Base-by-base conservation (phyloP, 805 yeast genomes). In the Lachancea fermentati region DNA sequence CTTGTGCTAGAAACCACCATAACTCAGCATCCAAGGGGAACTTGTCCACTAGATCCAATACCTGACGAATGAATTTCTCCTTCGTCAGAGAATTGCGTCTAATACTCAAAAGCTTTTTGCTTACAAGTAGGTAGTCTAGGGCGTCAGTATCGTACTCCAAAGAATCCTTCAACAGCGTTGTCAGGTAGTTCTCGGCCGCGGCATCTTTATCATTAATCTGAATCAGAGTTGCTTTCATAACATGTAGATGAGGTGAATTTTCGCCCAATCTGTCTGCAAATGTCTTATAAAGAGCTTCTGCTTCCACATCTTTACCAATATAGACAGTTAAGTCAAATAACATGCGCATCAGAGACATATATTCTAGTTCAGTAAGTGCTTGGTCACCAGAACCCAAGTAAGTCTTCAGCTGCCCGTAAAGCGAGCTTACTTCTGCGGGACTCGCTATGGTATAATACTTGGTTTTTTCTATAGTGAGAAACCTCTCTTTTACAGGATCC, bases 1-100 rank as follows among this genome's bases (percentile, higher is more conserved):
- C 66, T 28, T 77, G 76, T 3, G 79, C 82, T 41, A 88, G 67
- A 60, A 85, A 95, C 35, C 78, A 70, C 95, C 95, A 87, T 2
- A 83, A 66, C 47, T 82, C 79, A 2, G 75, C 66, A 59, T 93
- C 97, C 15, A 80, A 58, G 1, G 97, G 96, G 50, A 60, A 58
- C 41, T 57, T 52, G 19, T 62, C 65, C 15, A 52, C 41, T 15
- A 62, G 34, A 8, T 47, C 40, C 16, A 51, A 33, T 19, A 57
- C 36, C 26, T 49, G 46, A 7, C 48, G 44, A 5, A 56, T 14
- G 6, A 42, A 41, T 34, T 47, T 40, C 34, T 52, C 54, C 12
- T 42, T 44, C 13, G 47, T 38, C 19, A 44, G 38, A 9, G 44
- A 35, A 13, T 43, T 43, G 14, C 46, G 43, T 41, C 52, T 44